phyloP scores from a whole-genome alignment of 1,284 basidiomycete genomes.

The Fistulinella staudtii region DNA sequence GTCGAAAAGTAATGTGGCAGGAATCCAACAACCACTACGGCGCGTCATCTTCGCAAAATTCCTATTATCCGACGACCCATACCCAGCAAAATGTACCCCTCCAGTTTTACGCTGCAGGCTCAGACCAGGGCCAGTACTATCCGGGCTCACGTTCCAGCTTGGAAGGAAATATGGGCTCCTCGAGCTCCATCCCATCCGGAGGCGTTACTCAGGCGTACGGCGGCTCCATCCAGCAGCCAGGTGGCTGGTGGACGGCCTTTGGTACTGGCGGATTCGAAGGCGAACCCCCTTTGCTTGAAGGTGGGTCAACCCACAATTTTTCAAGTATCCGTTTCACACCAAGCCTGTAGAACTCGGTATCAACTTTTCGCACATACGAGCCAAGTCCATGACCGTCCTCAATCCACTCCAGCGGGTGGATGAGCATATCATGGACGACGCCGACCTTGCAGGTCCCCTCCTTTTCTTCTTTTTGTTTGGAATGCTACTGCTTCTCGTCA shows the following conservation, averaged over 20 bases:
- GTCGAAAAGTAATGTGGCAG: conserved; percentile 61
- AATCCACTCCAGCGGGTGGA: conserved; percentile 89
- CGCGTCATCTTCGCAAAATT: conserved; percentile 50
- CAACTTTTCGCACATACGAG: conserved; percentile 93
- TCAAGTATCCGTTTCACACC: conserved; percentile 1
- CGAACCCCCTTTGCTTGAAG: conserved; percentile 89
- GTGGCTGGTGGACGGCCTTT: conserved; percentile 92
- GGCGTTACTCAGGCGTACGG: conserved; percentile 50
- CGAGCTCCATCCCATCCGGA: conserved; percentile 50
- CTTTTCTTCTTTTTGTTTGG: conserved; percentile 95
- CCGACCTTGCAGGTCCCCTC: conserved; percentile 94
- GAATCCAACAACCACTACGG: conserved; percentile 50
- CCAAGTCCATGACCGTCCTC: conserved; percentile 92
- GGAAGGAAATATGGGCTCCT: conserved; percentile 61
- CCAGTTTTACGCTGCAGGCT: conserved; percentile 65
- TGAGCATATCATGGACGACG: conserved; percentile 98
- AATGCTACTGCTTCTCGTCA: conserved; percentile 82
- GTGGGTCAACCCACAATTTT: conserved; percentile 40
- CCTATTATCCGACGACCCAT: conserved; percentile 54
- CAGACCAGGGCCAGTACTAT: conserved; percentile 58
- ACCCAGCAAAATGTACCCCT: conserved; percentile 55
- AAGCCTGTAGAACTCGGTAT: conserved; percentile 82
- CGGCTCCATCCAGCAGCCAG: conserved; percentile 62
- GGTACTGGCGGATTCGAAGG: conserved; percentile 95
- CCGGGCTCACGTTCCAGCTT: conserved; percentile 67